Evolutionary conservation across 352 stramenopile species (phyloP).

Genomic region (Globisporangium iwayamae): DNA sequence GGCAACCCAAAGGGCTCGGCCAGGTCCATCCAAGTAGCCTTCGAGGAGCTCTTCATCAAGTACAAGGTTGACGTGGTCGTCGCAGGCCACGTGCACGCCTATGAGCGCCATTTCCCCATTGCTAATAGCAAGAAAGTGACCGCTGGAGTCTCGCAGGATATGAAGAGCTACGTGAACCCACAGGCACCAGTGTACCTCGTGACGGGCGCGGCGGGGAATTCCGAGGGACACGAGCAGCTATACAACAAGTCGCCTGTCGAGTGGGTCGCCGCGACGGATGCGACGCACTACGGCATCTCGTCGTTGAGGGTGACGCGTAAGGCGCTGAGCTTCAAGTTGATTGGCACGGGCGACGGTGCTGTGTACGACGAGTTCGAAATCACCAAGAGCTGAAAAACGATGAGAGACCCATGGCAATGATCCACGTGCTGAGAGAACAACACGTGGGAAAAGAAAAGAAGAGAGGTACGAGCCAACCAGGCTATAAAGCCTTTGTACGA

Average conservation of each 20-base stretch:
- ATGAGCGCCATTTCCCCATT: constrained; percentile 73
- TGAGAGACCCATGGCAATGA: background rate
- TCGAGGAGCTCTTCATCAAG: constrained; percentile 83
- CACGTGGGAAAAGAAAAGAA: too few species aligned
- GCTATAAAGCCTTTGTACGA: too few species aligned
- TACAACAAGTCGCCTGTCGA: constrained; percentile 16
- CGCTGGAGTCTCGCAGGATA: constrained; percentile 44
- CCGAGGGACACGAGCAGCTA: constrained; percentile 31
- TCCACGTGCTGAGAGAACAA: background rate
- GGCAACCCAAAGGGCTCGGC: constrained; percentile 21
- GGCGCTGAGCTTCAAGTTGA: constrained; percentile 4
- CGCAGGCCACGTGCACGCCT: constrained; percentile 83
- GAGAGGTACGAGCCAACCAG: too few species aligned
- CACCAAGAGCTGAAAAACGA: background rate
- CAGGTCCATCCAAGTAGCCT: constrained; percentile 43
- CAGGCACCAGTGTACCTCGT: constrained; percentile 66
- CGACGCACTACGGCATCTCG: constrained; percentile 45
- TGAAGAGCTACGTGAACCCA: constrained; percentile 53
- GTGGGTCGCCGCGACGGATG: constrained; percentile 46
- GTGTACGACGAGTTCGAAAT: background rate
- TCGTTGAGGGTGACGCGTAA: constrained; percentile 23
- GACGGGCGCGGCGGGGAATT: constrained; percentile 54
- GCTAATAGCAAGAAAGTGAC: constrained; percentile 34
- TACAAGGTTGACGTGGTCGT: constrained; percentile 87
- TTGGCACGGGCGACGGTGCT: background rate